Conservation (phyloP, 805 yeast genomes). For the Yarrowia alimentaria region DNA sequence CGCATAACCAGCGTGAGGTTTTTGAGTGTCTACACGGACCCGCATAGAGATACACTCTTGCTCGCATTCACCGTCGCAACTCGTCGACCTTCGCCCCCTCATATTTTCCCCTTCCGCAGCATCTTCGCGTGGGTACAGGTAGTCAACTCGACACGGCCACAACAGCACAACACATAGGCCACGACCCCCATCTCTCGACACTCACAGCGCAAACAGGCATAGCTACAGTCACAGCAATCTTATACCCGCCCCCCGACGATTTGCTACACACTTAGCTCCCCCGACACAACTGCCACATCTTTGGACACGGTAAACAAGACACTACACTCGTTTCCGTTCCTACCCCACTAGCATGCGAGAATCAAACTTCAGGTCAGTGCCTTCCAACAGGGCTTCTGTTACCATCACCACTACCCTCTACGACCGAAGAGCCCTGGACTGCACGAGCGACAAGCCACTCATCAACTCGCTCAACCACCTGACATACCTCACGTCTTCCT, state of each 20-base stretch:
- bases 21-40: constrained; percentile 18
- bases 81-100: too few species aligned
- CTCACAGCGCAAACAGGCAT: not conserved
- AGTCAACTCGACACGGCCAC: too few species aligned
- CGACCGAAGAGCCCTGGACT: constrained; percentile 89
- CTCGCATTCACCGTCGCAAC: too few species aligned
- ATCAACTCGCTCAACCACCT: constrained; percentile 89
- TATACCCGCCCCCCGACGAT: not conserved
- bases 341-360: constrained; percentile 63
- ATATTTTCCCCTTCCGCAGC: too few species aligned
- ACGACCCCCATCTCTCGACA: too few species aligned
- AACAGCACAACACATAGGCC: too few species aligned
- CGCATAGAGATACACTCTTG: too few species aligned
- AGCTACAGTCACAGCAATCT: not conserved
- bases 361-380: constrained; percentile 75
- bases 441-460: constrained; percentile 82
- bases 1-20: constrained; percentile 23
- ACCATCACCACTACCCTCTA: constrained; percentile 84
- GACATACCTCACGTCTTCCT: constrained; percentile 80
- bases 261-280: not conserved
- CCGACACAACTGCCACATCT: constrained; percentile 1
- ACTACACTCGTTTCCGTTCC: too few species aligned
- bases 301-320: too few species aligned
- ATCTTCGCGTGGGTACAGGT: too few species aligned
- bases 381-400: constrained; percentile 86